Conservation (phyloP, 108 stramenopile species). For the Discostella stelligeroides region DNA sequence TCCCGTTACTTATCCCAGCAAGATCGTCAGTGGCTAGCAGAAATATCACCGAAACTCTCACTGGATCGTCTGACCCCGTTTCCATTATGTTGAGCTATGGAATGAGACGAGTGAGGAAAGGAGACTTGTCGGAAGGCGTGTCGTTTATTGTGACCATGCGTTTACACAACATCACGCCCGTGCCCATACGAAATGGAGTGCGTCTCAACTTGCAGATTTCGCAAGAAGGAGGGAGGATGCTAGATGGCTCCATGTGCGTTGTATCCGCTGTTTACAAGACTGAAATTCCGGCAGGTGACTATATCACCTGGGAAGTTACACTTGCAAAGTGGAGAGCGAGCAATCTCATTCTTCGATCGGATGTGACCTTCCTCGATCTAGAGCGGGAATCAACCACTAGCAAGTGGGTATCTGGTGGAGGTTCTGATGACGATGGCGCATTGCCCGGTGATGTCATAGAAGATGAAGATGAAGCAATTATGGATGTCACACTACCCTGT, state of each 20-base stretch:
- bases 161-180: conserved; percentile 47
- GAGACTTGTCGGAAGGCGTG: conserved; percentile 29
- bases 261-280: conserved; percentile 52
- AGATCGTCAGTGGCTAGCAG: background rate
- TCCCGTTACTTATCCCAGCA: conserved; percentile 35
- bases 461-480: conserved; percentile 50
- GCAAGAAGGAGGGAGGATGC: conserved; percentile 9
- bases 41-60: conserved; percentile 17
- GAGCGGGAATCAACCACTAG: conserved; percentile 59
- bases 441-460: conserved; percentile 40
- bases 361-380: conserved; percentile 63
- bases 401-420: conserved; percentile 52
- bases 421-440: conserved; percentile 24
- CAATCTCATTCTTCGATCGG: conserved; percentile 45
- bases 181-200: conserved; percentile 50
- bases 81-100: conserved; percentile 33
- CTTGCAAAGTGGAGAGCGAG: conserved; percentile 55
- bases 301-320: conserved; percentile 66
- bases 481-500: conserved; percentile 55
- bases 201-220: conserved; percentile 43
- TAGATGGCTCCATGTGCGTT: conserved; percentile 37
- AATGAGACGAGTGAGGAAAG: conserved; percentile 23
- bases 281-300: conserved; percentile 70
- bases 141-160: conserved; percentile 54
- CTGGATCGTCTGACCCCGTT: conserved; percentile 48